Evolutionary conservation across 345 rosid genomes (phyloP).

Genomic region (Pugionium cornutum): DNA sequence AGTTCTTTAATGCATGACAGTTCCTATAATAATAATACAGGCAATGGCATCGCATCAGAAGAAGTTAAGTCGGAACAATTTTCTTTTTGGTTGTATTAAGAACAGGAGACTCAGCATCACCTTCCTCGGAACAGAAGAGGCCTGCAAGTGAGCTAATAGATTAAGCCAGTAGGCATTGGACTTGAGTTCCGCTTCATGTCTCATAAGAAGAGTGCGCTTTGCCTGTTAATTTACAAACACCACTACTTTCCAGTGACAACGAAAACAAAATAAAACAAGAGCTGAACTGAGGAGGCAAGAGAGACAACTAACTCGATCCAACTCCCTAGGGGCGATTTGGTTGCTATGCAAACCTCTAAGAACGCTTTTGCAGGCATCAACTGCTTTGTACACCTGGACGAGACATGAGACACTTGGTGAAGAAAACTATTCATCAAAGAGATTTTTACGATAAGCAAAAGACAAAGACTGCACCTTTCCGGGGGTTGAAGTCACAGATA

Average conservation of each 20-base stretch:
- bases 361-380: slow-evolving; percentile 98
- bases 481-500: slow-evolving; percentile 98
- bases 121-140: slow-evolving; percentile 92
- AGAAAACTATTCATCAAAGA: slow-evolving; percentile 10
- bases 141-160: slow-evolving; percentile 93
- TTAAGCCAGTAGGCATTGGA: slow-evolving; percentile 99
- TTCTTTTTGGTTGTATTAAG: not conserved
- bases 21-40: slow-evolving; percentile 51
- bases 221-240: slow-evolving; percentile 57
- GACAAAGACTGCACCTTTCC: slow-evolving; percentile 63
- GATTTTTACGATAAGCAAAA: slow-evolving; percentile 14
- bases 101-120: slow-evolving; percentile 40
- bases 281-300: not conserved
- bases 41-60: slow-evolving; percentile 13
- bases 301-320: slow-evolving; percentile 82
- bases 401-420: slow-evolving; percentile 32
- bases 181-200: slow-evolving; percentile 98
- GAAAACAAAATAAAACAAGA: slow-evolving; percentile 3
- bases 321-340: slow-evolving; percentile 79
- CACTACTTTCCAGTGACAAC: not conserved
- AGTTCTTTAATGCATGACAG: slow-evolving; percentile 94
- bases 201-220: slow-evolving; percentile 91
- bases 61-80: not conserved
- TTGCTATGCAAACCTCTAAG: slow-evolving; percentile 89
- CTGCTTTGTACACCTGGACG: slow-evolving; percentile 84